Percentiles rank a stretch among this genome's conserved stretches.
Evolutionary conservation across 495 filamentous ascomycete species (phyloP).

Genomic region (Parmelia sp.): DNA sequence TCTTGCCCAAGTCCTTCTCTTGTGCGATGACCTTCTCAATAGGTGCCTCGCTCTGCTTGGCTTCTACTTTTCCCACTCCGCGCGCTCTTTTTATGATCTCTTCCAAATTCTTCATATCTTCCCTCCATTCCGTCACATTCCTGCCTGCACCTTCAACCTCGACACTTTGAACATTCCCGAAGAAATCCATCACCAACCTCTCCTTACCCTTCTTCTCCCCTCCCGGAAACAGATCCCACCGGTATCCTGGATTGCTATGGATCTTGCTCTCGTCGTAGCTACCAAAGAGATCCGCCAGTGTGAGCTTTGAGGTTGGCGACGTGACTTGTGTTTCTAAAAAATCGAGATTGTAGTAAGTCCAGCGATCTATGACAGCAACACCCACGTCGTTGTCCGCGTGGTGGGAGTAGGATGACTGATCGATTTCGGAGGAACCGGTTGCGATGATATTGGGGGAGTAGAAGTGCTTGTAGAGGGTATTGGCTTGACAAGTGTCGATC

Average conservation of each 20-base stretch:
- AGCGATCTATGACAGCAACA: slow-evolving; percentile 95
- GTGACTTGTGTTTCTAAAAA: slow-evolving; percentile 89
- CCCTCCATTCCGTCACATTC: slow-evolving; percentile 55
- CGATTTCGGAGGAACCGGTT: slow-evolving; percentile 85
- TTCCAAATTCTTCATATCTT: slow-evolving; percentile 51
- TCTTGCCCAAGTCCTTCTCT: not conserved
- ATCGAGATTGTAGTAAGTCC: slow-evolving; percentile 97
- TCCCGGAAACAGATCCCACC: slow-evolving; percentile 86
- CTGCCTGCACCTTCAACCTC: slow-evolving; percentile 63
- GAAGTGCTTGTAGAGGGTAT: slow-evolving; percentile 97
- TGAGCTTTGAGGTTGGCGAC: slow-evolving; percentile 74
- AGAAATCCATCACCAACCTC: slow-evolving; percentile 87
- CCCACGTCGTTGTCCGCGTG: slow-evolving; percentile 97
- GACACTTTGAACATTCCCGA: slow-evolving; percentile 95
- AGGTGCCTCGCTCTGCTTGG: slow-evolving; percentile 9
- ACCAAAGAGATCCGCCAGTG: slow-evolving; percentile 88
- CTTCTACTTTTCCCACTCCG: slow-evolving; percentile 12
- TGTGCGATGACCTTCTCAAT: not conserved
- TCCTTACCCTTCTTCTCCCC: slow-evolving; percentile 62
- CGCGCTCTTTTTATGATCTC: slow-evolving; percentile 22
- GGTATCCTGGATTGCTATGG: slow-evolving; percentile 82
- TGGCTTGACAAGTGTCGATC: slow-evolving; percentile 99
- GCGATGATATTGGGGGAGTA: slow-evolving; percentile 97
- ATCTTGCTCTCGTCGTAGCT: slow-evolving; percentile 93
- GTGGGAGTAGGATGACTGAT: slow-evolving; percentile 92